A percentile compares a stretch with the other conserved stretches of the same genome.
Conservation (phyloP, 176 grass and related monocot species). For the Phoenix dactylifera region DNA sequence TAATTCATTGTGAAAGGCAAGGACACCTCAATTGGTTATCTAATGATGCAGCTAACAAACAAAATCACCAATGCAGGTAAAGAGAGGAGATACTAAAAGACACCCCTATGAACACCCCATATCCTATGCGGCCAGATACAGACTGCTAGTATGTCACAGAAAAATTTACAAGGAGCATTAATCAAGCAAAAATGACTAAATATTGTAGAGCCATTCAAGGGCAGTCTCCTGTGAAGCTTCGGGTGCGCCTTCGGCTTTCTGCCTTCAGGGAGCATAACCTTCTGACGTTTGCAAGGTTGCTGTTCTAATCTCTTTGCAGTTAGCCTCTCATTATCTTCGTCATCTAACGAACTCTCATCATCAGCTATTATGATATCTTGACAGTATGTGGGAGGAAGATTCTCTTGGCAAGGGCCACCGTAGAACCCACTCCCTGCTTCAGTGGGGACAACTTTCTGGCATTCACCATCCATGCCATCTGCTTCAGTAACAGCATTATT, state of each 20-base stretch:
- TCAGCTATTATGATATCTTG: constrained; percentile 7
- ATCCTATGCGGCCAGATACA: no score
- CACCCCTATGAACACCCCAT: no score
- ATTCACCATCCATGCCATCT: constrained; percentile 10
- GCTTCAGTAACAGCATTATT: background rate
- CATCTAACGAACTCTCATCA: constrained; percentile 20
- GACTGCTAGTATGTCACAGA: no score
- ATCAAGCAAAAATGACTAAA: no score
- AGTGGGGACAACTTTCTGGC: constrained; percentile 1
- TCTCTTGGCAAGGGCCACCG: background rate
- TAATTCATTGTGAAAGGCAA: no score
- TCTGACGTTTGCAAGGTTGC: constrained; percentile 50
- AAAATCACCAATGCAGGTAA: no score
- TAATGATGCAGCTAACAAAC: no score
- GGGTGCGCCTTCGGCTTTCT: constrained; percentile 19
- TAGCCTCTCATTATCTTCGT: constrained; percentile 12
- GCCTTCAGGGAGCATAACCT: constrained; percentile 15
- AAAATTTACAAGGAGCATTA: no score
- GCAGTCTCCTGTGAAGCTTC: constrained; percentile 23
- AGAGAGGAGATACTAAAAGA: no score
- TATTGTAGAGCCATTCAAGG: no score
- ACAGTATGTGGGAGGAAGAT: constrained; percentile 1
- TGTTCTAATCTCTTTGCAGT: constrained; percentile 24
- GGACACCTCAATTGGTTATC: no score
- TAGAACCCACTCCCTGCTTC: constrained; percentile 13